Evolutionary conservation across 305 asterid species (phyloP).

Genomic region (Solanum chacoense): DNA sequence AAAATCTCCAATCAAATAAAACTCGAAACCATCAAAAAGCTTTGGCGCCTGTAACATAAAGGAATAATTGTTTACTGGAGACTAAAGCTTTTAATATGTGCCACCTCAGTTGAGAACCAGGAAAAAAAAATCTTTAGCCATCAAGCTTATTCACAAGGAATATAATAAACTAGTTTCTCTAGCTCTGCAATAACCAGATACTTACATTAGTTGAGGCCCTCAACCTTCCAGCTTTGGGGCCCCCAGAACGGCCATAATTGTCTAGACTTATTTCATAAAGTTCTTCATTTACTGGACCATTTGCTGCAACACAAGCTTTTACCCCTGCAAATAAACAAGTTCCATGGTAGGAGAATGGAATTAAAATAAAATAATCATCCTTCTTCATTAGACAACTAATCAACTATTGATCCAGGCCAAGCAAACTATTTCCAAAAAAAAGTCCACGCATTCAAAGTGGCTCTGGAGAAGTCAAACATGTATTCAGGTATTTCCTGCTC

Average conservation of each 20-base stretch:
- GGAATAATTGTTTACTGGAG: not conserved
- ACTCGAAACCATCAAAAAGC: constrained; percentile 51
- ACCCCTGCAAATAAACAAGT: constrained; percentile 46
- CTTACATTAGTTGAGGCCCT: constrained; percentile 51
- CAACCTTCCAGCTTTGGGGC: constrained; percentile 76
- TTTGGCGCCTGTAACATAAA: constrained; percentile 50
- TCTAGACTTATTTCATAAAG: constrained; percentile 59
- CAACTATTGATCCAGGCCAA: not conserved
- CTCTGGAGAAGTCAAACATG: not conserved
- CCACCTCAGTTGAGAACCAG: not conserved
- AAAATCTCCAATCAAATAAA: constrained; percentile 50
- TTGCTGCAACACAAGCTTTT: constrained; percentile 57
- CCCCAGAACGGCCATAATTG: constrained; percentile 63
- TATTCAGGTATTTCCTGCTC: not conserved
- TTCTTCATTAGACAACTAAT: not conserved
- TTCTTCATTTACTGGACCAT: constrained; percentile 51
- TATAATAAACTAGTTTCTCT: not conserved
- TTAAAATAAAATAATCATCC: not conserved
- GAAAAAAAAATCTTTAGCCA: not conserved
- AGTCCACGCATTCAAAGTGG: not conserved
- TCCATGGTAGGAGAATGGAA: not conserved
- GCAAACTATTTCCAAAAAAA: not conserved
- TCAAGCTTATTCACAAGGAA: not conserved
- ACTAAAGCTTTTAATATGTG: not conserved
- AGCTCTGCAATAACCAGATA: not conserved